Conservation (phyloP, 345 rosid genomes). For the Cardiospermum halicacabum region DNA sequence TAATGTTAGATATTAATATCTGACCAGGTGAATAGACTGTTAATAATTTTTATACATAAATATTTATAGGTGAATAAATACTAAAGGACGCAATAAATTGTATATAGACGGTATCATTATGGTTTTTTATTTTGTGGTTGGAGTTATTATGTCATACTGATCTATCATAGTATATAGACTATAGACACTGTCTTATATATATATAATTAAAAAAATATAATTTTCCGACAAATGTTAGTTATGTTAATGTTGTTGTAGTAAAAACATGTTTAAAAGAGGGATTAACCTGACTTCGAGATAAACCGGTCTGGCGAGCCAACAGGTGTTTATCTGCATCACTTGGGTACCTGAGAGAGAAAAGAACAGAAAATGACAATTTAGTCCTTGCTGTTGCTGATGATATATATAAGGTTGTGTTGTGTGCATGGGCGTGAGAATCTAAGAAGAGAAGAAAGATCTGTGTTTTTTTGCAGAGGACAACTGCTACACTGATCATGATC, state of each 20-base stretch:
- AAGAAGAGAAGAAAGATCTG: conserved; percentile 33
- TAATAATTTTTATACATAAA: neutral
- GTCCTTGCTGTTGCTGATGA: no score
- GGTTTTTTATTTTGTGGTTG: conserved; percentile 26
- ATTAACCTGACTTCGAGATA: conserved; percentile 95
- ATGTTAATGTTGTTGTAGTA: neutral
- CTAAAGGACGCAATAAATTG: conserved; percentile 1
- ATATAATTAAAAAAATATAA: no score
- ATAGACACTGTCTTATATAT: no score
- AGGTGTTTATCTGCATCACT: conserved; percentile 99
- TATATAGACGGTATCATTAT: conserved; percentile 20
- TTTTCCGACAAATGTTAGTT: neutral
- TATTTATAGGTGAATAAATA: no score
- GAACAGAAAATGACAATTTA: conserved; percentile 80
- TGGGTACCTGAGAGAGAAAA: conserved; percentile 99
- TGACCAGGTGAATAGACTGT: no score
- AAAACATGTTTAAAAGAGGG: conserved; percentile 2
- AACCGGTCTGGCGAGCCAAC: conserved; percentile 97
- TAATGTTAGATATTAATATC: no score
- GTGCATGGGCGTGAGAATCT: conserved; percentile 79
- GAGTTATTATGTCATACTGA: conserved; percentile 8
- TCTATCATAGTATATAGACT: no score
- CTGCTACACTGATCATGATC: conserved; percentile 22
- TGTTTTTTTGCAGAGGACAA: conserved; percentile 30
- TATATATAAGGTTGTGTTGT: conserved; percentile 17